These are phyloP conservation scores for Geranomyces variabilis DNA, from an alignment of 192 early-diverging fungal species.

Conservation along the genomic window DNA sequence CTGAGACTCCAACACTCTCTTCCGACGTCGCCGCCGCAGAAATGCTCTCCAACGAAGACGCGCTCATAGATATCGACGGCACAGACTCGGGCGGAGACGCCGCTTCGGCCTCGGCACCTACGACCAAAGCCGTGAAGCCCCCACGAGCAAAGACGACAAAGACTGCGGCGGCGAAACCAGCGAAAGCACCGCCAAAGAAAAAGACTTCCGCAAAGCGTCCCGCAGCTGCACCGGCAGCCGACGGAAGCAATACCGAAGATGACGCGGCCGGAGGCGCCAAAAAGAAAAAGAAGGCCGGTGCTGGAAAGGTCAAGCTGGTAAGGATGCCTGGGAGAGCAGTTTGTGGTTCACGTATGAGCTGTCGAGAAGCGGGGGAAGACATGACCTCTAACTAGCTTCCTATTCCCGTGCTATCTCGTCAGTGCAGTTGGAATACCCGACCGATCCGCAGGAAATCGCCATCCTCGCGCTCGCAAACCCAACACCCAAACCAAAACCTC, in stretches of 20 bases:
- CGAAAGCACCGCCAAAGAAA: constrained; percentile 3
- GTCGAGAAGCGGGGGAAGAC: no score
- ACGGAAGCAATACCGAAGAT: not conserved
- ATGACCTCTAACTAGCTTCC: not conserved
- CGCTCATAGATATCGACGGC: no score
- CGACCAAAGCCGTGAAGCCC: no score
- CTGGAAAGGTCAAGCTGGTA: constrained; percentile 5
- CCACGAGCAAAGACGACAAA: not conserved
- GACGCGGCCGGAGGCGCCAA: not conserved
- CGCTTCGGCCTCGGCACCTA: no score
- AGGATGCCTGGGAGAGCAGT: not conserved
- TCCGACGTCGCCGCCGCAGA: no score
- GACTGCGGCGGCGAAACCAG: constrained; percentile 2
- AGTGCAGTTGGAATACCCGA: not conserved
- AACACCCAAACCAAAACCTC: constrained; percentile 13
- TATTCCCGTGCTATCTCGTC: no score
- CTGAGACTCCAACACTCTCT: no score
- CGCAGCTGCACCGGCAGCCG: no score
- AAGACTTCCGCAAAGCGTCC: not conserved
- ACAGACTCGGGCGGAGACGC: no score
- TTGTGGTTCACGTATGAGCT: not conserved
- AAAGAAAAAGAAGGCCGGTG: not conserved
- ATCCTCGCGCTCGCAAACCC: constrained; percentile 19
- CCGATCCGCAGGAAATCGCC: constrained; percentile 13
- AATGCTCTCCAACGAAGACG: no score